phyloP scores from a whole-genome alignment of 140 eudicot genomes.

The Oenanthe javanica region DNA sequence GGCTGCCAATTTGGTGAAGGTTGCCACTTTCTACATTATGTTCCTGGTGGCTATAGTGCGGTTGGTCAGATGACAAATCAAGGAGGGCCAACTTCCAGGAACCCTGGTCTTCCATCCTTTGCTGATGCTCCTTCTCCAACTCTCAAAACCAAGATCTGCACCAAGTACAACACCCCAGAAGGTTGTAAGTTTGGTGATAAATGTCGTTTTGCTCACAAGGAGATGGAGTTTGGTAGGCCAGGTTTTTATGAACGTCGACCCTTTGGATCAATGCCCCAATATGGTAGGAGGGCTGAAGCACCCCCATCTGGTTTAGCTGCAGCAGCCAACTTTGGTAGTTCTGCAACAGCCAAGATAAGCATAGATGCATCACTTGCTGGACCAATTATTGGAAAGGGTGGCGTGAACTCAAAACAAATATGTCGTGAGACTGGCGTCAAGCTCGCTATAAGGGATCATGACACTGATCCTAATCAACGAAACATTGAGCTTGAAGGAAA shows the following conservation, averaged over 20 bases:
- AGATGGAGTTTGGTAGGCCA: constrained; percentile 39
- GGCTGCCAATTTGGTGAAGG: constrained; percentile 81
- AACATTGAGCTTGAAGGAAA: constrained; percentile 63
- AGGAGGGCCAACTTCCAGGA: constrained; percentile 44
- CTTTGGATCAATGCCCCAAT: constrained; percentile 34
- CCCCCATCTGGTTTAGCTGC: constrained; percentile 35
- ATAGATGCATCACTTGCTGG: constrained; percentile 61
- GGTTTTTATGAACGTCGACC: constrained; percentile 40
- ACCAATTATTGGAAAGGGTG: constrained; percentile 52
- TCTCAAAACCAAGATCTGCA: constrained; percentile 55
- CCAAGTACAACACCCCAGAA: constrained; percentile 56
- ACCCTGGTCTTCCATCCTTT: constrained; percentile 35
- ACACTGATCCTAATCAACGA: constrained; percentile 39
- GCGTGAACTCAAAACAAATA: constrained; percentile 56
- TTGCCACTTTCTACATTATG: constrained; percentile 70
- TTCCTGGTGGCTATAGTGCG: constrained; percentile 73
- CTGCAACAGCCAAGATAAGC: constrained; percentile 63
- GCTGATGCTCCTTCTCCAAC: constrained; percentile 34
- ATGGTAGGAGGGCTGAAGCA: constrained; percentile 29
- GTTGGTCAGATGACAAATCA: constrained; percentile 38
- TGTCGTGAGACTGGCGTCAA: constrained; percentile 51
- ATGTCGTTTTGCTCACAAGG: constrained; percentile 71
- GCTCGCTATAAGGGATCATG: constrained; percentile 57
- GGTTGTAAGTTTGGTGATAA: constrained; percentile 79
- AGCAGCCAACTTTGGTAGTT: constrained; percentile 47